These are phyloP conservation scores for Arthroderma sp. DNA, from an alignment of 2,329 filamentous ascomycete genomes.

Conservation along the genomic window DNA sequence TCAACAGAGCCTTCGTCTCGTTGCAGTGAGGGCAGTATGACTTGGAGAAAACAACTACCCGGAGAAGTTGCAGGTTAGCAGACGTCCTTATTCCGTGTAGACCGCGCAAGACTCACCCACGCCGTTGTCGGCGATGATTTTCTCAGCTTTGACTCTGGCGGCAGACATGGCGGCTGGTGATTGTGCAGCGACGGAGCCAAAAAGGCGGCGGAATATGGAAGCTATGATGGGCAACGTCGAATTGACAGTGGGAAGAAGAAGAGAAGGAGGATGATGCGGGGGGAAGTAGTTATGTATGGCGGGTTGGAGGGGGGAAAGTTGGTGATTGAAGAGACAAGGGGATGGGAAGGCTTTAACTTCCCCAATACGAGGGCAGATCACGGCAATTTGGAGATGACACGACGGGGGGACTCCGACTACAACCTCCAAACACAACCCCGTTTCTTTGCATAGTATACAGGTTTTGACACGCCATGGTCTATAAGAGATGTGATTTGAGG, in stretches of 20 bases:
- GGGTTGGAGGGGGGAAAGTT: not conserved
- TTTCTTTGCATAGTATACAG: too few relatives aligned
- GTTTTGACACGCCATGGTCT: too few relatives aligned
- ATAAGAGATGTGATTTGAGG: too few relatives aligned
- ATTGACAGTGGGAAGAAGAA: not conserved
- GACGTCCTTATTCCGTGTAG: not conserved
- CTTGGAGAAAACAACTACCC: conserved; percentile 91
- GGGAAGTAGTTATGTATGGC: not conserved
- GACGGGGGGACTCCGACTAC: too few relatives aligned
- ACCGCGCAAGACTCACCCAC: conserved; percentile 52
- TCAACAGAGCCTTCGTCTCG: conserved; percentile 63
- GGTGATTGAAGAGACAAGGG: too few relatives aligned
- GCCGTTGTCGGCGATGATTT: conserved; percentile 76
- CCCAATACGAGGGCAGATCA: too few relatives aligned
- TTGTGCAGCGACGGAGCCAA: conserved; percentile 46
- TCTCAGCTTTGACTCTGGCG: conserved; percentile 70
- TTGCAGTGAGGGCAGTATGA: conserved; percentile 91
- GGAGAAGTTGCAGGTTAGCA: not conserved
- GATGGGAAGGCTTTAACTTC: too few relatives aligned
- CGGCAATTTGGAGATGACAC: too few relatives aligned
- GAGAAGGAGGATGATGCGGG: not conserved
- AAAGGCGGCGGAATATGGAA: conserved; percentile 50
- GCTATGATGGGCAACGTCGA: conserved; percentile 41
- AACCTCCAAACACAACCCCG: too few relatives aligned
- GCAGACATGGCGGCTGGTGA: conserved; percentile 62